A percentile compares a stretch with the other conserved stretches of the same genome.
These are phyloP conservation scores for Tetrahymena elliotti DNA, from an alignment of 73 alveolate species.

Conservation along the genomic window DNA sequence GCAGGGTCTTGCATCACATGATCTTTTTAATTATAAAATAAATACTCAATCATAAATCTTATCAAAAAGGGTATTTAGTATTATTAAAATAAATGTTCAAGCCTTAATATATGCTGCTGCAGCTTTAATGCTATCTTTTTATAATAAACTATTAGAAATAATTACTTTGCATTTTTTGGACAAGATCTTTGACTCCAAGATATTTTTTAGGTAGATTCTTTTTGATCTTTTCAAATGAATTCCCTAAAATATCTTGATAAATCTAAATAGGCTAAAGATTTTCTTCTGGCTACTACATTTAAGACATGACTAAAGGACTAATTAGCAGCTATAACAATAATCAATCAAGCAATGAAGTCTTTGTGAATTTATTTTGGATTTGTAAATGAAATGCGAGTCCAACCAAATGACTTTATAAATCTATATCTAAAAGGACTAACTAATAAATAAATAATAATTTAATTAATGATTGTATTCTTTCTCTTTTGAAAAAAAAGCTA, in stretches of 20 bases:
- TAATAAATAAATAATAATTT: neutral
- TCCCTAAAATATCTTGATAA: neutral
- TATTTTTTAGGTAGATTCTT: constrained; percentile 26
- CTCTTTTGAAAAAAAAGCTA: neutral
- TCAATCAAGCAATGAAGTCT: neutral
- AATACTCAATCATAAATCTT: neutral
- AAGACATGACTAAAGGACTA: neutral
- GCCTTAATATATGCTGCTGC: neutral
- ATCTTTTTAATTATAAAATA: neutral
- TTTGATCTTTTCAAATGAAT: constrained; percentile 16
- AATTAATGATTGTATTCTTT: neutral
- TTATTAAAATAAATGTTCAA: too few relatives aligned
- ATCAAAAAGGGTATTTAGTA: neutral
- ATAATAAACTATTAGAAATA: too few relatives aligned
- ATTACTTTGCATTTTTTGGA: constrained; percentile 30
- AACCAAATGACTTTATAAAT: neutral
- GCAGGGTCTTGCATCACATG: neutral
- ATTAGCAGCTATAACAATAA: neutral
- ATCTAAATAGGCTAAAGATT: neutral
- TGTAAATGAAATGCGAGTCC: neutral
- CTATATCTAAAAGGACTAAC: neutral
- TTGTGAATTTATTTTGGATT: neutral
- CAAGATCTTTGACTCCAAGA: constrained; percentile 21
- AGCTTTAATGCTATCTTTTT: neutral
- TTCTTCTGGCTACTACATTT: neutral